Conservation (phyloP, 2,329 filamentous ascomycete genomes). For the Penicillium capsulatum region DNA sequence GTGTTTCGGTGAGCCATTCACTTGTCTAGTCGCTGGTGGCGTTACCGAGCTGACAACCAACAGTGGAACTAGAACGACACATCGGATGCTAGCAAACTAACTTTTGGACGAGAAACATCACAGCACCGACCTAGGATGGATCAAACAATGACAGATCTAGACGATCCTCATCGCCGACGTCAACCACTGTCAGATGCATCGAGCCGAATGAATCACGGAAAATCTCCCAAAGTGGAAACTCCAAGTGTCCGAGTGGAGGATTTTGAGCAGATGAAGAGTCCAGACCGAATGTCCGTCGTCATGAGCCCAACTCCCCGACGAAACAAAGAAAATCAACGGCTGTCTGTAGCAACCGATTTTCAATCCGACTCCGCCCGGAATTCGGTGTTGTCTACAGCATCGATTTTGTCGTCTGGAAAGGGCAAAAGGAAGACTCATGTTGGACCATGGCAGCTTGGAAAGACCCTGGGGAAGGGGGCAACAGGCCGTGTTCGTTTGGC, state of each 20-base stretch:
- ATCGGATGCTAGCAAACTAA: too few relatives aligned
- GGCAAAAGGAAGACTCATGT: constrained; percentile 67
- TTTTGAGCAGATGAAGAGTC: constrained; percentile 15
- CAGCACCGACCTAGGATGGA: constrained; percentile 13
- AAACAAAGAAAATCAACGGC: constrained; percentile 48
- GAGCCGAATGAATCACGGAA: constrained; percentile 17
- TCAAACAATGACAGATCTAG: constrained; percentile 14
- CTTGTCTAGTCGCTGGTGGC: too few relatives aligned
- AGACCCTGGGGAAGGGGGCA: constrained; percentile 81
- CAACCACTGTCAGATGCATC: constrained; percentile 22
- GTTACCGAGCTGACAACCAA: too few relatives aligned
- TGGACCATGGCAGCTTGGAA: constrained; percentile 90
- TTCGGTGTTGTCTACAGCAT: constrained; percentile 53
- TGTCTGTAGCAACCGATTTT: constrained; percentile 50
- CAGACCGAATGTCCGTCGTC: constrained; percentile 27
- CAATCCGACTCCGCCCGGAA: constrained; percentile 48
- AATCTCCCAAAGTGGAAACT: constrained; percentile 15
- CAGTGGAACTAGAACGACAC: too few relatives aligned
- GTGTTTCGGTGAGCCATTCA: too few relatives aligned
- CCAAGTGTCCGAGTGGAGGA: constrained; percentile 15
- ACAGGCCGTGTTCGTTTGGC: constrained; percentile 84
- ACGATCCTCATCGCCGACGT: constrained; percentile 17
- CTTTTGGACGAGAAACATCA: too few relatives aligned
- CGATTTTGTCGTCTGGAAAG: constrained; percentile 50
- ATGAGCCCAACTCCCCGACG: constrained; percentile 25